phyloP scores from a whole-genome alignment of 768 basidiomycete species.

The Terana coerulea region DNA sequence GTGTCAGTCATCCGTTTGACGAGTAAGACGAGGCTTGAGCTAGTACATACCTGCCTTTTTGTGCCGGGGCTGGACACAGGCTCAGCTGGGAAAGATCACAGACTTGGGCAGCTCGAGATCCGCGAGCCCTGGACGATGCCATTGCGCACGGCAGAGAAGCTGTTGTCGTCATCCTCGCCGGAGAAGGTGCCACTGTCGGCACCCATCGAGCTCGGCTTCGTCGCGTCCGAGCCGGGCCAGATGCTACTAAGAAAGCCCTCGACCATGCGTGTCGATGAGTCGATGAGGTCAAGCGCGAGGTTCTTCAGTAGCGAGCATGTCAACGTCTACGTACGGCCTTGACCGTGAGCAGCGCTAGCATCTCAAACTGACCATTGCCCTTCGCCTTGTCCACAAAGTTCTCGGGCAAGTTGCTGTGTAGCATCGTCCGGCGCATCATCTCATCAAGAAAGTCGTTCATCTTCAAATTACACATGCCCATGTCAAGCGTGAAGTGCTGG shows the following conservation, averaged over 20 bases:
- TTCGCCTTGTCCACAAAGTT: slow-evolving; percentile 63
- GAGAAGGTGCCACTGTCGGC: slow-evolving; percentile 81
- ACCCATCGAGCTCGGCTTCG: too few relatives aligned
- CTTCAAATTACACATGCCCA: too few relatives aligned
- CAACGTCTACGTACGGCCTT: slow-evolving; percentile 69
- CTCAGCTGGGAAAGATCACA: slow-evolving; percentile 55
- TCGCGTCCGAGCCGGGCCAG: slow-evolving; percentile 66
- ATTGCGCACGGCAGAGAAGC: slow-evolving; percentile 73
- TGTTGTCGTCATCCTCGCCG: slow-evolving; percentile 60
- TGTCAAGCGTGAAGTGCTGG: too few relatives aligned
- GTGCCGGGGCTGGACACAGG: too few relatives aligned
- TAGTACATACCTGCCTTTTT: too few relatives aligned
- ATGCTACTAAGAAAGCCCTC: too few relatives aligned
- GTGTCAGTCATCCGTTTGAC: too few relatives aligned
- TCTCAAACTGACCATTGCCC: slow-evolving; percentile 57
- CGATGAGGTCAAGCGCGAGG: slow-evolving; percentile 69
- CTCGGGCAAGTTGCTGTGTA: slow-evolving; percentile 66
- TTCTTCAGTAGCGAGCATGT: slow-evolving; percentile 56
- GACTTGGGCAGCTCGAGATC: slow-evolving; percentile 81
- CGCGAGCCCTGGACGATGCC: slow-evolving; percentile 61
- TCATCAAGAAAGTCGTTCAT: too few relatives aligned
- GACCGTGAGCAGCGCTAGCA: slow-evolving; percentile 62
- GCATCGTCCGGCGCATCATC: too few relatives aligned
- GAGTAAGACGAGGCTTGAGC: too few relatives aligned
- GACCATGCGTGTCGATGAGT: too few relatives aligned